Evolutionary conservation across 306 rosid species (phyloP).

Genomic region (Senna siamea): DNA sequence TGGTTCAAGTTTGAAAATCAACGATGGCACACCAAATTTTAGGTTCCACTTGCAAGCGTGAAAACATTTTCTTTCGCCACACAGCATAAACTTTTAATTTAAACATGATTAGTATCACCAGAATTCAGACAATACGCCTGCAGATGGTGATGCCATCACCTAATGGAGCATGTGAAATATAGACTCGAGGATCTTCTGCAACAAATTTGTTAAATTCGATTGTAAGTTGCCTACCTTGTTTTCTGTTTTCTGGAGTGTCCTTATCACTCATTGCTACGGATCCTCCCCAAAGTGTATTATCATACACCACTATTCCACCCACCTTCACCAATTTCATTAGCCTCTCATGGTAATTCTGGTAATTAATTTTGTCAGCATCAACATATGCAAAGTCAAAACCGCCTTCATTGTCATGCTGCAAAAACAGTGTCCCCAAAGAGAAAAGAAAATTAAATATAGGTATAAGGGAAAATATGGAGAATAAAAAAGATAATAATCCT

Average conservation of each 20-base stretch:
- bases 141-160: slow-evolving; percentile 67
- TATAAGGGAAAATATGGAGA: too few species aligned
- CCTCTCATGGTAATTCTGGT: slow-evolving; percentile 62
- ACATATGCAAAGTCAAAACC: slow-evolving; percentile 61
- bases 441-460: neutral
- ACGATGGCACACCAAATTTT: too few species aligned
- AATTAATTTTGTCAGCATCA: slow-evolving; percentile 61
- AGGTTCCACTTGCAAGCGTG: neutral
- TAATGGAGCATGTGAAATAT: slow-evolving; percentile 45
- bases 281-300: slow-evolving; percentile 70
- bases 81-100: too few species aligned
- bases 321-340: slow-evolving; percentile 55
- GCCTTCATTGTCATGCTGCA: slow-evolving; percentile 55
- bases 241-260: slow-evolving; percentile 31
- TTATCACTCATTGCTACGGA: slow-evolving; percentile 51
- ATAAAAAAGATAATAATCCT: slow-evolving; percentile 28
- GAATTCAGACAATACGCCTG: slow-evolving; percentile 44
- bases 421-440: neutral
- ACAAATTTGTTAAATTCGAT: slow-evolving; percentile 53
- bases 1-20: too few species aligned
- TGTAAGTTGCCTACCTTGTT: slow-evolving; percentile 11
- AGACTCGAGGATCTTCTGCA: slow-evolving; percentile 49
- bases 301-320: slow-evolving; percentile 56
- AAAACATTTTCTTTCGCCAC: neutral
- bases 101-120: neutral